A percentile compares a stretch with the other conserved stretches of the same genome.
Conservation (phyloP, 192 early-diverging fungal genomes). For the Gryganskiella cystojenkinii region DNA sequence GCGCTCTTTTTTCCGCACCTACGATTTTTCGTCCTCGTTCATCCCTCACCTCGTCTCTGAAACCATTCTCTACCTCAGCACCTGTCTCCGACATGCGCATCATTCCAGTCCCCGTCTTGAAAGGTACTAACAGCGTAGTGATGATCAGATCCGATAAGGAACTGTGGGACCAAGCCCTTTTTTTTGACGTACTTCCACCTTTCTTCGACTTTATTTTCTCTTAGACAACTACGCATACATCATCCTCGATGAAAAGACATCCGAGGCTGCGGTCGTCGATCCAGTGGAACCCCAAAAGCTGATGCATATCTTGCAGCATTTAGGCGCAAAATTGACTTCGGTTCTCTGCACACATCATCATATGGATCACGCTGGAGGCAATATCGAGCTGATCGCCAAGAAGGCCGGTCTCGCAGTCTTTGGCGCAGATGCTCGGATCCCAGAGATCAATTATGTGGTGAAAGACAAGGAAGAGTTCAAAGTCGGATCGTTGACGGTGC, state of each 20-base stretch:
- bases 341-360: slow-evolving; percentile 93
- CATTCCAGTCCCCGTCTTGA: slow-evolving; percentile 34
- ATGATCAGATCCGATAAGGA: neutral
- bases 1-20: no score
- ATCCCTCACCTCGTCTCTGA: neutral
- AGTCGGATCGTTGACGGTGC: slow-evolving; percentile 76
- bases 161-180: no score
- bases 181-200: neutral
- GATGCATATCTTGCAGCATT: slow-evolving; percentile 61
- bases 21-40: neutral
- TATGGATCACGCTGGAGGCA: slow-evolving; percentile 89
- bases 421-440: slow-evolving; percentile 90
- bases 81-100: slow-evolving; percentile 18
- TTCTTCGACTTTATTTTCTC: slow-evolving; percentile 45
- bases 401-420: slow-evolving; percentile 76
- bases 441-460: slow-evolving; percentile 78
- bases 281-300: slow-evolving; percentile 87
- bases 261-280: slow-evolving; percentile 82
- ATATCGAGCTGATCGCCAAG: slow-evolving; percentile 64
- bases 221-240: slow-evolving; percentile 92
- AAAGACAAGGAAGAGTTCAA: slow-evolving; percentile 78
- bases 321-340: slow-evolving; percentile 62
- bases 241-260: slow-evolving; percentile 74
- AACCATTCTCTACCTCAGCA: slow-evolving; percentile 8
- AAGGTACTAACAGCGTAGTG: neutral